Evolutionary conservation across 2,329 filamentous ascomycete genomes (phyloP).

Genomic region (Monilinia fructicola): DNA sequence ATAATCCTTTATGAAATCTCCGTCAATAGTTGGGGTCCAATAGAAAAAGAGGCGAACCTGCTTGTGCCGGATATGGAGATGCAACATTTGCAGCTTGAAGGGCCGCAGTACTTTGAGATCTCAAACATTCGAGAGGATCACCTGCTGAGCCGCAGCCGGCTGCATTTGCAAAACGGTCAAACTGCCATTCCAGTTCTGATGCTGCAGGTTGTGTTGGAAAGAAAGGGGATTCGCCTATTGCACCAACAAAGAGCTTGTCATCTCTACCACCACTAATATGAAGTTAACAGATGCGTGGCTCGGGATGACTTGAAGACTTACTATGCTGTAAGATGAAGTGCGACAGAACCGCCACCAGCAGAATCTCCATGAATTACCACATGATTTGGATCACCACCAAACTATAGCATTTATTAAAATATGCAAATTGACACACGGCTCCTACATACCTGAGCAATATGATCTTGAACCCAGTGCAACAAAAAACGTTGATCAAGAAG

Average conservation of each 20-base stretch:
- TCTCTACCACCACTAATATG: slow-evolving; percentile 33
- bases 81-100: slow-evolving; percentile 44
- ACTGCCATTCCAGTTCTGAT: slow-evolving; percentile 45
- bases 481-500: slow-evolving; percentile 62
- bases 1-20: slow-evolving; percentile 44
- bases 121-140: slow-evolving; percentile 43
- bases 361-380: slow-evolving; percentile 51
- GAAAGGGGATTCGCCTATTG: slow-evolving; percentile 41
- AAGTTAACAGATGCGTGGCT: not conserved
- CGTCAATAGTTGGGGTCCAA: slow-evolving; percentile 47
- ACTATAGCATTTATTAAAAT: slow-evolving; percentile 31
- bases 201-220: slow-evolving; percentile 45
- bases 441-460: slow-evolving; percentile 51
- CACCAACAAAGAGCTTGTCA: slow-evolving; percentile 36
- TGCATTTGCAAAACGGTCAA: slow-evolving; percentile 41
- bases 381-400: slow-evolving; percentile 48
- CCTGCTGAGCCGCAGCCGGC: slow-evolving; percentile 38
- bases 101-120: slow-evolving; percentile 40
- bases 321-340: slow-evolving; percentile 41
- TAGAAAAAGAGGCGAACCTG: slow-evolving; percentile 43
- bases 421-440: not conserved
- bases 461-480: slow-evolving; percentile 59
- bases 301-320: slow-evolving; percentile 14
- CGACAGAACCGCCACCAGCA: slow-evolving; percentile 49
- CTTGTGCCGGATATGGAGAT: slow-evolving; percentile 43